A percentile compares a stretch with the other conserved stretches of the same genome.
Evolutionary conservation across 495 filamentous ascomycete species (phyloP).

Genomic region (Neurospora cerealis): DNA sequence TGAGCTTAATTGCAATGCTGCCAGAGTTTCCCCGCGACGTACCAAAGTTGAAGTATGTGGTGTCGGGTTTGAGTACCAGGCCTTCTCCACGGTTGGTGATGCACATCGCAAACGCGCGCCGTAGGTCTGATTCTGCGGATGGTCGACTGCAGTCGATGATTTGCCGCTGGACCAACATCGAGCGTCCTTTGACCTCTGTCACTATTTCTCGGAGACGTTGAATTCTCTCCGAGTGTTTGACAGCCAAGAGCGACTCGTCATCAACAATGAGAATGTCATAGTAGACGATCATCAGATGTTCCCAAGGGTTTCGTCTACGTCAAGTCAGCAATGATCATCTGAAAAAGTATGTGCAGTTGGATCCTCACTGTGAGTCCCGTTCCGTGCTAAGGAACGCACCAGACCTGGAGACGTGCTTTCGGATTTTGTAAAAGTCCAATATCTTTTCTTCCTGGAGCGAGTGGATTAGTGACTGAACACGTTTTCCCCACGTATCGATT

Average conservation of each 20-base stretch:
- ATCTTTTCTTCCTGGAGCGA: constrained; percentile 36
- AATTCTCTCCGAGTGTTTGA: constrained; percentile 51
- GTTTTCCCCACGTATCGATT: not conserved
- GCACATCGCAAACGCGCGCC: constrained; percentile 52
- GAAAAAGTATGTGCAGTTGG: not conserved
- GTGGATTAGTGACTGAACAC: constrained; percentile 1
- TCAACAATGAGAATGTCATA: constrained; percentile 71
- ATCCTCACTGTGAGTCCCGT: constrained; percentile 56
- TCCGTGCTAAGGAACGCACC: constrained; percentile 58
- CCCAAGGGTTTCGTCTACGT: constrained; percentile 49
- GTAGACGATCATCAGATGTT: constrained; percentile 77
- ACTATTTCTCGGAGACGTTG: constrained; percentile 49
- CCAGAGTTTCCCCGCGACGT: constrained; percentile 21
- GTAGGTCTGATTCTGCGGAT: constrained; percentile 39
- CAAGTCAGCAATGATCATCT: not conserved
- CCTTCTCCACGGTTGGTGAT: constrained; percentile 63
- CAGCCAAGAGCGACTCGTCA: constrained; percentile 50
- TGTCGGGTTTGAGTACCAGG: constrained; percentile 70
- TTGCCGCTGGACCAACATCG: constrained; percentile 50
- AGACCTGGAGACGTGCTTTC: constrained; percentile 67
- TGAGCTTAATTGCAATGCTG: constrained; percentile 67
- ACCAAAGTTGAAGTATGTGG: constrained; percentile 60
- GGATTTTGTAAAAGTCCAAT: constrained; percentile 65
- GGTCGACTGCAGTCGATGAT: constrained; percentile 49
- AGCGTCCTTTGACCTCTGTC: constrained; percentile 43